Evolutionary conservation across 352 stramenopile species (phyloP), one percentile per base, ranked within the genome.

Genomic region (Phytophthora crassamura): DNA sequence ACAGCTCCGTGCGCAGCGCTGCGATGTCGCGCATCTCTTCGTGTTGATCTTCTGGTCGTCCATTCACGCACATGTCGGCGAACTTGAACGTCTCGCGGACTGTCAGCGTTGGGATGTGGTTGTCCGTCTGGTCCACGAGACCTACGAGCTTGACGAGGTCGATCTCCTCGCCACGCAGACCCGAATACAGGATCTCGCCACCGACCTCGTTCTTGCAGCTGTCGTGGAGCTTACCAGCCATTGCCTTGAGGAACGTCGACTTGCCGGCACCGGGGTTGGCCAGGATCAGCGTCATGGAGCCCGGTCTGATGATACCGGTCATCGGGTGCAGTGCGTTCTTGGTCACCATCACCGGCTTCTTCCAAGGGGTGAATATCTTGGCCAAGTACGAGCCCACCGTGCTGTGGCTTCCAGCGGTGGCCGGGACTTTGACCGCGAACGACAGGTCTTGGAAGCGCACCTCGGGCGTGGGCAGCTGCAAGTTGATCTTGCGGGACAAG

Each of bases 281-380:
- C 16, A 93, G 60, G 34, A 93, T 83, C 18, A 93, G 51, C 40
- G 74, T 83, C 74, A 83, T 80, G 16, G 71, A 77, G 5, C 71
- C 74, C 0, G 74, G 74, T 9, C 76, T 75, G 50, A 91, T 86
- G 65, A 99, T 98, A 40, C 98, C 96, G 64, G n/a, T 88, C 75
- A 91, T 90, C 18, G 78, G 80, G 45, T 90, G 77, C 49, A 91
- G 59, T 33, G 89, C 78, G 20, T 82, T 54, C 25, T 85, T 74
- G 30, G 76, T 76, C 15, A 49, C 72, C 55, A 77, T 78, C 20
- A 69, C 52, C n/a, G n/a, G n/a, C 20, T 76, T 70, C n/a, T 84
- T 39, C 80, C 81, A 91, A 3, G 81, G 83, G 39, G 66, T 85
- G 35, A 85, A 63, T 45, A 87, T 63, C 40, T 72, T 73, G 15